A percentile compares a stretch with the other conserved stretches of the same genome.
Evolutionary conservation across 345 rosid species (phyloP).

Genomic region (Ceriops decandra): DNA sequence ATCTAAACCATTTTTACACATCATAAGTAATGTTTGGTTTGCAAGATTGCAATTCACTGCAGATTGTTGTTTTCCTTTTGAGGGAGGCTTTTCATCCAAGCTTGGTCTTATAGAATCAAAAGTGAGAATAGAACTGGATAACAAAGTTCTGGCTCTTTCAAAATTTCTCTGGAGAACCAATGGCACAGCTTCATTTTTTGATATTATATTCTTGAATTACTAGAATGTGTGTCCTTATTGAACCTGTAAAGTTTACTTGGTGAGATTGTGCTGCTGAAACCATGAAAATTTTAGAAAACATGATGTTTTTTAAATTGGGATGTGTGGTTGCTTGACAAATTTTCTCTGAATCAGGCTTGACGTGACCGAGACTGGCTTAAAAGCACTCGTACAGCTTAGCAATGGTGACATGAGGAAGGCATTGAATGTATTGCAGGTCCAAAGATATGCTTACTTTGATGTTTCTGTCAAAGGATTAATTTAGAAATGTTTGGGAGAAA

Average conservation of each 20-base stretch:
- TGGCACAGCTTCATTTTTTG: no score
- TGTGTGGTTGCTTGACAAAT: background rate
- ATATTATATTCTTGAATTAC: no score
- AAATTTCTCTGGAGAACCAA: no score
- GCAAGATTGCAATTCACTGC: background rate
- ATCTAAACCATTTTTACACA: no score
- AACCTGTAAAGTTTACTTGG: background rate
- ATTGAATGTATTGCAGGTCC: slow-evolving; percentile 91
- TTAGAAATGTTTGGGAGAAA: background rate
- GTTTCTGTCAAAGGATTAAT: background rate
- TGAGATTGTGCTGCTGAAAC: background rate
- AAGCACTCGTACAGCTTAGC: slow-evolving; percentile 81
- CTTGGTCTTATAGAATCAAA: no score
- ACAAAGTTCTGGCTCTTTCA: no score
- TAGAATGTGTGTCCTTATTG: no score
- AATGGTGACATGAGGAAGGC: slow-evolving; percentile 99
- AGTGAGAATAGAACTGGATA: no score
- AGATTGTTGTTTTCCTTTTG: background rate
- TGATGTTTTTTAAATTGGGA: background rate
- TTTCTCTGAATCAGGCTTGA: slow-evolving; percentile 54
- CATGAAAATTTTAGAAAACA: background rate
- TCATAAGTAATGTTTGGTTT: no score
- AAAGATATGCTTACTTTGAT: slow-evolving; percentile 1
- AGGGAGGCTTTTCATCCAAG: no score
- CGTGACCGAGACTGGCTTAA: slow-evolving; percentile 68